These are phyloP conservation scores for Erysimum pusillum DNA, from an alignment of 441 rosid genomes.

Conservation along the genomic window DNA sequence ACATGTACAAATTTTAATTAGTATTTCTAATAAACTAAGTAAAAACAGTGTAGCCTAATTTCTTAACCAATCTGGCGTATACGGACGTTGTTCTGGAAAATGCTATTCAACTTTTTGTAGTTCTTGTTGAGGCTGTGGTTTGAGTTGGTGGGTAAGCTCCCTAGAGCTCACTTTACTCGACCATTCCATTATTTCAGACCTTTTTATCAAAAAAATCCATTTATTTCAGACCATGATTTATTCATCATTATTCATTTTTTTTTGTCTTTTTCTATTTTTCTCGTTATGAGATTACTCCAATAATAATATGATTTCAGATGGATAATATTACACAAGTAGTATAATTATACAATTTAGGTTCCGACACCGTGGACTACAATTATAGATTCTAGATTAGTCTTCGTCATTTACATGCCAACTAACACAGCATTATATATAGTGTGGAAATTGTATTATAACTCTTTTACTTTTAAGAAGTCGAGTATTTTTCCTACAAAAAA, in stretches of 20 bases:
- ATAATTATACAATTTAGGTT: neutral
- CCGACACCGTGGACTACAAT: slow-evolving; percentile 3
- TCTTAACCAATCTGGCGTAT: slow-evolving; percentile 34
- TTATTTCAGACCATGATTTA: slow-evolving; percentile 15
- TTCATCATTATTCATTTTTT: neutral
- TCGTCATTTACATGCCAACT: slow-evolving; percentile 42
- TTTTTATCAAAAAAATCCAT: neutral
- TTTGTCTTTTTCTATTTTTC: neutral
- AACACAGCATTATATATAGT: slow-evolving; percentile 24
- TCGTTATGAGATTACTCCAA: slow-evolving; percentile 28
- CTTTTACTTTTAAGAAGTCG: neutral
- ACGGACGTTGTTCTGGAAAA: slow-evolving; percentile 35
- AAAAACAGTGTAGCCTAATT: slow-evolving; percentile 13
- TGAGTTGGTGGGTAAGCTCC: slow-evolving; percentile 40
- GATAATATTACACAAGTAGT: slow-evolving; percentile 1
- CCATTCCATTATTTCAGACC: slow-evolving; percentile 10
- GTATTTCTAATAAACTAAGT: neutral
- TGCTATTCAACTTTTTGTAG: slow-evolving; percentile 20
- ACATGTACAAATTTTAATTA: neutral
- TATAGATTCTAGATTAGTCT: slow-evolving; percentile 21
- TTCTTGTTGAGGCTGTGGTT: slow-evolving; percentile 17
- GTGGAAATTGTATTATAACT: neutral
- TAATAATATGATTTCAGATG: neutral
- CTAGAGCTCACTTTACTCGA: slow-evolving; percentile 39
- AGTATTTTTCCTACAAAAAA: too few relatives aligned